Base-by-base conservation (phyloP, 768 basidiomycete genomes). In the Agaricus bisporus region DNA sequence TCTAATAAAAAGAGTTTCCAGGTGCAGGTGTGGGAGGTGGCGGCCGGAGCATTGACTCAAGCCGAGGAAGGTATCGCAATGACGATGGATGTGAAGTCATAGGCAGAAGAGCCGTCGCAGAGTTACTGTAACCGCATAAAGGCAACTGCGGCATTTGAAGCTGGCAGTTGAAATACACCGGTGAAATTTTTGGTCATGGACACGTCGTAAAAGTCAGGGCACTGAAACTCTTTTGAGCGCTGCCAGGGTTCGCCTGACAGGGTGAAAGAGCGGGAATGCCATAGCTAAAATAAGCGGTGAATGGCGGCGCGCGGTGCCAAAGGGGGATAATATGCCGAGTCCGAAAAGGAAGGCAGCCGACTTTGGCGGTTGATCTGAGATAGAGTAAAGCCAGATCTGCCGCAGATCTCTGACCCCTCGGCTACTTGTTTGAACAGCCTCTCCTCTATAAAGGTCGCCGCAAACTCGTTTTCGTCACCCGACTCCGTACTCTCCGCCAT, bases 401-500 rank as follows among this genome's bases (percentile, higher is more conserved):
- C 15, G 41, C 22, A 22, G 22, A 22, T 22, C 22, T 22, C 22
- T 22, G 22, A 4, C 22, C 22, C 4, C 20, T 18, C 51, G 42
- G 41, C 14, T 25, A 36, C 51, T 44, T 51, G 42, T 51, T 51
- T 51, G 42, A 51, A 44, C 42, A 51, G 50, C 42, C 42, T 35
- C 28, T n/a, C 15, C 35, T 5, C 8, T 36, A 49, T 64, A 64
- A 60, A 63, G 60, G 59, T n/a, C 35, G 37, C 42, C 43, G 10
- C 22, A 32, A 18, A 50, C 47, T 22, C 4, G 43, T 18, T 37
- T 35, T 20, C 42, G 7, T 17, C 22, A 14, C 36, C 15, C 39
- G 41, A 46, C 50, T 41, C 37, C 4, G 8, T 18, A 18, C 55
- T 49, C 44, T 54, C 58, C 56, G 55, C 56, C 57, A 67, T 68